A percentile compares a stretch with the other conserved stretches of the same genome.
phyloP scores from a whole-genome alignment of 352 stramenopile species.

The Thraustochytrium striatum region DNA sequence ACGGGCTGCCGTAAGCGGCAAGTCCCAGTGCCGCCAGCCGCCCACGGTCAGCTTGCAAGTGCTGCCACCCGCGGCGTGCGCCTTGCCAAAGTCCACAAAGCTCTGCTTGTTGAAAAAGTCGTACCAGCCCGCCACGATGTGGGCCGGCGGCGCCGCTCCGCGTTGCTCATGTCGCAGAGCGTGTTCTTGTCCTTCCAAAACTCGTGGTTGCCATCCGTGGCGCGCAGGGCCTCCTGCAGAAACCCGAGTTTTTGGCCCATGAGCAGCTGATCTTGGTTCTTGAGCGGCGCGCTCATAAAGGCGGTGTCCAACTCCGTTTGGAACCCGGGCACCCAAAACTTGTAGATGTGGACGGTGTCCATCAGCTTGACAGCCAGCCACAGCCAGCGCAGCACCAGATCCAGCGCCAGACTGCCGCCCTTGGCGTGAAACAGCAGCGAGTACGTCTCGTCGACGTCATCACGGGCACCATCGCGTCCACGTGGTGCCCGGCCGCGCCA shows the following conservation, averaged over 20 bases:
- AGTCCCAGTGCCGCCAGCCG: slow-evolving; percentile 35
- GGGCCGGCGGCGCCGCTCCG: neutral
- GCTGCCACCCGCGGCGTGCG: neutral
- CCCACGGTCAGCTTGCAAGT: slow-evolving; percentile 21
- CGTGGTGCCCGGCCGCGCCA: neutral
- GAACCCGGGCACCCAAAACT: slow-evolving; percentile 24
- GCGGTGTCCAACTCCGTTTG: slow-evolving; percentile 12
- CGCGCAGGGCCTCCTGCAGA: slow-evolving; percentile 23
- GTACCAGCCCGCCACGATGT: slow-evolving; percentile 43
- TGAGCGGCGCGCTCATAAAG: slow-evolving; percentile 9
- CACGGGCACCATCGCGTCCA: slow-evolving; percentile 22
- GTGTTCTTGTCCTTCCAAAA: slow-evolving; percentile 45
- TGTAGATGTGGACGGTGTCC: neutral
- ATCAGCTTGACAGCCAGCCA: slow-evolving; percentile 39
- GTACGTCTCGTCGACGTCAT: neutral
- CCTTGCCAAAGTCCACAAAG: slow-evolving; percentile 27
- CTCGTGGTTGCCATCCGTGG: neutral
- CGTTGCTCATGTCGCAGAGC: slow-evolving; percentile 20
- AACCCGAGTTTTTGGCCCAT: slow-evolving; percentile 19
- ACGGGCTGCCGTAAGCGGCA: neutral
- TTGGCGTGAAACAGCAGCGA: slow-evolving; percentile 14
- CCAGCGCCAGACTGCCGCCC: slow-evolving; percentile 3
- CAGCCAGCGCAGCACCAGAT: slow-evolving; percentile 41
- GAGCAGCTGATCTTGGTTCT: slow-evolving; percentile 1
- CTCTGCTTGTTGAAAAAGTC: slow-evolving; percentile 38